Evolutionary conservation across 371 early-diverging fungal genomes (phyloP).

Genomic region (Apophysomyces trapeziformis): DNA sequence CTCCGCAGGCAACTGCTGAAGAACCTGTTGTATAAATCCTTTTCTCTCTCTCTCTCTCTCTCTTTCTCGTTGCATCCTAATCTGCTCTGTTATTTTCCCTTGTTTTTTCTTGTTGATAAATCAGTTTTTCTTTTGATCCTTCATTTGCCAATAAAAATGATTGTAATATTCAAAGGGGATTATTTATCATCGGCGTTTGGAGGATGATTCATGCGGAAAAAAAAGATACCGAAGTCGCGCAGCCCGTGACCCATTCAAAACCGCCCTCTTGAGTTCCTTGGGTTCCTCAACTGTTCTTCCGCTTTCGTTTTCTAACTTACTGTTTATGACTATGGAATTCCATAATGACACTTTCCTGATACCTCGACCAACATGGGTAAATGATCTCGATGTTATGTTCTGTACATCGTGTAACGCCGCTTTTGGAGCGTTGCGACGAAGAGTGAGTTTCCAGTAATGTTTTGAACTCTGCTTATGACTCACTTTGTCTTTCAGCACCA

Average conservation of each 20-base stretch:
- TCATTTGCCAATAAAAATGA: too few species aligned
- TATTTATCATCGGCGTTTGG: too few species aligned
- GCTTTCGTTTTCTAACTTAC: not conserved
- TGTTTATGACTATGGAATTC: not conserved
- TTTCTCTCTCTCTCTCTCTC: conserved; percentile 1
- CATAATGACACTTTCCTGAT: conserved; percentile 40
- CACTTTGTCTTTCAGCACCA: conserved; percentile 53
- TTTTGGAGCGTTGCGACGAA: conserved; percentile 50
- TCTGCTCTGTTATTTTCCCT: not conserved
- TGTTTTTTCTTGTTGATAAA: not conserved
- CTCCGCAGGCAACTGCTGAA: not conserved
- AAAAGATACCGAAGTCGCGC: too few species aligned
- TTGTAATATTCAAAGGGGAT: too few species aligned
- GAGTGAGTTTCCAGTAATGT: conserved; percentile 33
- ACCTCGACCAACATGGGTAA: conserved; percentile 57
- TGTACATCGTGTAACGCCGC: conserved; percentile 42
- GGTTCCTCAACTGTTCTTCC: not conserved
- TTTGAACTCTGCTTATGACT: not conserved
- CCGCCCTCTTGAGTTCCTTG: not conserved
- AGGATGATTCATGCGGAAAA: too few species aligned
- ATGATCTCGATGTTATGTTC: conserved; percentile 48
- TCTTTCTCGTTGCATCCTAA: conserved; percentile 6
- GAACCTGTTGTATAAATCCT: too few species aligned
- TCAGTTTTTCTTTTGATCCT: not conserved
- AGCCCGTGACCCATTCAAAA: not conserved